Evolutionary conservation across 805 yeast genomes (phyloP).

Genomic region (Sugiyamaella mastotermitis): DNA sequence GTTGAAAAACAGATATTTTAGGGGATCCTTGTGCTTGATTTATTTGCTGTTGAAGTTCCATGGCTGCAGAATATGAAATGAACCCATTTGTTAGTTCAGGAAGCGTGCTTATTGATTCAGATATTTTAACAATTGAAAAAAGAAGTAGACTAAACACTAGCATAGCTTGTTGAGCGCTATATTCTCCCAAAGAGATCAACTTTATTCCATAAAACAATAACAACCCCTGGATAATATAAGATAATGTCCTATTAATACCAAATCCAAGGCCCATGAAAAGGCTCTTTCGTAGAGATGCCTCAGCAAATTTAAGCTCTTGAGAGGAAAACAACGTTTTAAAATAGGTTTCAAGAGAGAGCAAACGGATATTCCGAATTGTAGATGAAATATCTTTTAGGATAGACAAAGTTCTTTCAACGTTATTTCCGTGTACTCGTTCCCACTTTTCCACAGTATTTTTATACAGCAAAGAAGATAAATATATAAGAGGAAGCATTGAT

Average conservation of each 20-base stretch:
- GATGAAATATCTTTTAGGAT: slow-evolving; percentile 42
- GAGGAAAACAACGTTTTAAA: slow-evolving; percentile 38
- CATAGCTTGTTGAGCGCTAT: slow-evolving; percentile 52
- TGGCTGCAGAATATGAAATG: background rate
- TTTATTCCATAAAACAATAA: slow-evolving; percentile 75
- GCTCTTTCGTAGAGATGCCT: slow-evolving; percentile 47
- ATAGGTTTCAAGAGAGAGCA: slow-evolving; percentile 45
- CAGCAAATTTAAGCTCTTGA: slow-evolving; percentile 30
- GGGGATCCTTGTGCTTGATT: too few relatives aligned
- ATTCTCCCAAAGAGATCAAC: slow-evolving; percentile 55
- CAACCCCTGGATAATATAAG: slow-evolving; percentile 60
- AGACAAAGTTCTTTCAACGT: slow-evolving; percentile 19
- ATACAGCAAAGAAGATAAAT: slow-evolving; percentile 45
- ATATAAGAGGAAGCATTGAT: slow-evolving; percentile 63
- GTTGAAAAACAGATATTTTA: background rate
- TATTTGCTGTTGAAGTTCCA: too few relatives aligned
- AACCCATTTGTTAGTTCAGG: slow-evolving; percentile 80
- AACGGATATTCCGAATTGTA: slow-evolving; percentile 59
- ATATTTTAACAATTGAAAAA: slow-evolving; percentile 64
- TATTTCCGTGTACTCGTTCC: slow-evolving; percentile 55
- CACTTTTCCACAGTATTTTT: slow-evolving; percentile 44
- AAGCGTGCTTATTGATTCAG: slow-evolving; percentile 52
- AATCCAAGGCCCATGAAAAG: slow-evolving; percentile 61
- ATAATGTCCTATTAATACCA: slow-evolving; percentile 48
- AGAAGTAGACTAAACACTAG: slow-evolving; percentile 66